Evolutionary conservation across 495 filamentous ascomycete genomes (phyloP).

Genomic region (Rusavskia elegans): DNA sequence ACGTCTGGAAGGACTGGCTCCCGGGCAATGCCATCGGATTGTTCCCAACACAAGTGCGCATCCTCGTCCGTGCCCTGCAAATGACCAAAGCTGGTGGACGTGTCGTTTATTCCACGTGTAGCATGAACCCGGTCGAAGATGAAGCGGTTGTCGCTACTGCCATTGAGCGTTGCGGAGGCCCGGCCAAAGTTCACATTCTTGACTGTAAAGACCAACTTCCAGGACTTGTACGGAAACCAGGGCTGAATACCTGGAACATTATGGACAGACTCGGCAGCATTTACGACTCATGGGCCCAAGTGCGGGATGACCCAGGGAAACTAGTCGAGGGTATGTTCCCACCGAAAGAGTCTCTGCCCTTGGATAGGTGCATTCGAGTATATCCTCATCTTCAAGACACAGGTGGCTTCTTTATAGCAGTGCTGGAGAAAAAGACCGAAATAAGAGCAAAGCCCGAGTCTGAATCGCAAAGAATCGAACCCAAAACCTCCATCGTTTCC

Average conservation of each 20-base stretch:
- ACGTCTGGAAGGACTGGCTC: slow-evolving; percentile 89
- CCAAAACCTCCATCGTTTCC: slow-evolving; percentile 33
- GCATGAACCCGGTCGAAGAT: slow-evolving; percentile 94
- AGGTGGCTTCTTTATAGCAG: slow-evolving; percentile 91
- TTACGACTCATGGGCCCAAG: slow-evolving; percentile 63
- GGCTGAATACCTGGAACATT: slow-evolving; percentile 66
- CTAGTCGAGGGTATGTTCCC: slow-evolving; percentile 76
- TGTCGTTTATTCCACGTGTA: slow-evolving; percentile 94
- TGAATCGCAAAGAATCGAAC: slow-evolving; percentile 35
- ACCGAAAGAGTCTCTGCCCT: slow-evolving; percentile 46
- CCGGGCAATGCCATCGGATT: slow-evolving; percentile 72
- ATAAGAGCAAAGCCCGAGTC: slow-evolving; percentile 71
- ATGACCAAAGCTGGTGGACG: slow-evolving; percentile 91
- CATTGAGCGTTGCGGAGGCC: slow-evolving; percentile 79
- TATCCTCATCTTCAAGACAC: slow-evolving; percentile 95
- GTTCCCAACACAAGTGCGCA: slow-evolving; percentile 68
- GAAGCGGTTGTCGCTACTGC: slow-evolving; percentile 81
- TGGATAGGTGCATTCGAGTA: slow-evolving; percentile 80
- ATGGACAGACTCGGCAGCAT: slow-evolving; percentile 67
- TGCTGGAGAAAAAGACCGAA: slow-evolving; percentile 78
- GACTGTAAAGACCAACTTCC: slow-evolving; percentile 67
- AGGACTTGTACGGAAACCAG: slow-evolving; percentile 54
- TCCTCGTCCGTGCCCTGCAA: slow-evolving; percentile 83
- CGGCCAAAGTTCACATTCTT: slow-evolving; percentile 63
- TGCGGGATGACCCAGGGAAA: slow-evolving; percentile 47